Evolutionary conservation across 139 green algal species (phyloP).

Genomic region (Chlamydomonas incerta): DNA sequence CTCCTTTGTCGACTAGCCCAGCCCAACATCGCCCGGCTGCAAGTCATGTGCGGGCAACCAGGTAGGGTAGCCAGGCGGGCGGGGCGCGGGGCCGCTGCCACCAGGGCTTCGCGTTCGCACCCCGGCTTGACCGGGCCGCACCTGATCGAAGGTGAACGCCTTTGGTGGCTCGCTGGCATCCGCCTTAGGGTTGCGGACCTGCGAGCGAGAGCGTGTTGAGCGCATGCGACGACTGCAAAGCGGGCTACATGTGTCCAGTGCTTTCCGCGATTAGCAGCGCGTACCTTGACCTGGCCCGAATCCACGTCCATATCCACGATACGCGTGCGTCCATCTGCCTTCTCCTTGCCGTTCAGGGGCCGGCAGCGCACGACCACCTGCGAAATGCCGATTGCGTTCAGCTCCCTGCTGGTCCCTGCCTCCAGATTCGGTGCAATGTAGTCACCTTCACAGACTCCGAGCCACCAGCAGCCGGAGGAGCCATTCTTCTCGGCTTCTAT

Average conservation of each 20-base stretch:
- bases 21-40: too few relatives aligned
- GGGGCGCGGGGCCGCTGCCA: not conserved
- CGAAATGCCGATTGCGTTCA: not conserved
- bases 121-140: not conserved
- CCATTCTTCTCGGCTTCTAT: not conserved
- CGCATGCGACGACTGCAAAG: not conserved
- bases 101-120: not conserved
- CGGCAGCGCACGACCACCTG: conserved; percentile 86
- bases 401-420: not conserved
- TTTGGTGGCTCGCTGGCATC: conserved; percentile 69
- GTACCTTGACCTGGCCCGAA: conserved; percentile 68
- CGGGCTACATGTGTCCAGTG: not conserved
- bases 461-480: not conserved
- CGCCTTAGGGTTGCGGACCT: conserved; percentile 72
- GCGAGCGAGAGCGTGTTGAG: not conserved
- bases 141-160: conserved; percentile 79
- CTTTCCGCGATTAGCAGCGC: not conserved
- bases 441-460: not conserved
- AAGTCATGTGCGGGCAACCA: too few relatives aligned
- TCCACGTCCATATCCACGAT: conserved; percentile 83
- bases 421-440: not conserved
- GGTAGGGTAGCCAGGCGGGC: not conserved
- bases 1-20: too few relatives aligned
- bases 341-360: conserved; percentile 83
- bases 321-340: conserved; percentile 64